Percentiles rank a stretch among this genome's conserved stretches.
Evolutionary conservation across 2,329 filamentous ascomycete genomes (phyloP).

Genomic region (Aaosphaeria pasadenensis): DNA sequence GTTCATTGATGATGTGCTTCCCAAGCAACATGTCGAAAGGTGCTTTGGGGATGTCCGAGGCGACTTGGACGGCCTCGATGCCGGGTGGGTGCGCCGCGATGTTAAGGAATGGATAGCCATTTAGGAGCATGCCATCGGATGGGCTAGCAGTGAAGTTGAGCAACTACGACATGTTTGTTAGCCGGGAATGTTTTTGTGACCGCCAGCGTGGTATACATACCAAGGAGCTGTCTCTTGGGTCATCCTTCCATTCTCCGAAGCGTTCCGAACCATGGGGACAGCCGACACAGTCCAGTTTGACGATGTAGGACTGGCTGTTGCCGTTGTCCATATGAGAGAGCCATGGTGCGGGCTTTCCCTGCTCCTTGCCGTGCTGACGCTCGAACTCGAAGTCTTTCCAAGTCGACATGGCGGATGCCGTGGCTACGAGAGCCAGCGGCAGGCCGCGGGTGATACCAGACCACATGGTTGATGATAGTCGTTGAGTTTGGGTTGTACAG

Average conservation of each 20-base stretch:
- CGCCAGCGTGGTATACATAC: constrained; percentile 8
- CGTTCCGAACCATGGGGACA: constrained; percentile 11
- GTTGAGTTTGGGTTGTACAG: too few relatives aligned
- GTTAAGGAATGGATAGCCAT: constrained; percentile 18
- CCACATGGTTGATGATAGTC: not conserved
- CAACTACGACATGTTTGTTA: constrained; percentile 10
- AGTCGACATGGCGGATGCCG: not conserved
- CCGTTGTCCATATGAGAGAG: constrained; percentile 16
- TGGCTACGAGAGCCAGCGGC: constrained; percentile 4
- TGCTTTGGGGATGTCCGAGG: constrained; percentile 11
- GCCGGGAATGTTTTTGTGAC: not conserved
- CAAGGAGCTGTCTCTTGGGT: constrained; percentile 18
- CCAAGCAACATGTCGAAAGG: constrained; percentile 9
- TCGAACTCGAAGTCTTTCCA: constrained; percentile 16
- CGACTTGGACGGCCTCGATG: constrained; percentile 20
- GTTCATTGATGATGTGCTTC: constrained; percentile 8
- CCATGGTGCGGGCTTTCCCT: constrained; percentile 10
- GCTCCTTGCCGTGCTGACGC: constrained; percentile 2
- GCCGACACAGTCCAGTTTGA: constrained; percentile 25
- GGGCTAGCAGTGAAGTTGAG: constrained; percentile 20
- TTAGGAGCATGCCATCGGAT: constrained; percentile 14
- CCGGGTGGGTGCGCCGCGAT: constrained; percentile 18
- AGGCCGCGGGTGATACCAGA: not conserved
- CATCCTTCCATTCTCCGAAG: not conserved
- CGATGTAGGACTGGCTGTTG: constrained; percentile 16